Evolutionary conservation across 129 eudicot genomes (phyloP).

Genomic region (Solidago caesia): DNA sequence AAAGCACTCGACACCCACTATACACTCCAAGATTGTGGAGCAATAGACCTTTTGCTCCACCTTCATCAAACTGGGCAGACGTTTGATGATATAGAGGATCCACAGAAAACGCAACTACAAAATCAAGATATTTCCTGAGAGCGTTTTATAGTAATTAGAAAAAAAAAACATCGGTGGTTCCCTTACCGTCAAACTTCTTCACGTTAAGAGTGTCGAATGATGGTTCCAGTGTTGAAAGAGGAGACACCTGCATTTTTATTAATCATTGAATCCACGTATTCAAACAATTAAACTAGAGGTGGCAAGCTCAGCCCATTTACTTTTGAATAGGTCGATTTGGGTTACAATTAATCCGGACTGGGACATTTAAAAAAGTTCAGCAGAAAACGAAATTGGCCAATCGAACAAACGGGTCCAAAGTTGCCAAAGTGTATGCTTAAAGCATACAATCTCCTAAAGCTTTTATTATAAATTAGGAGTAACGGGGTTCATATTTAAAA

Average conservation of each 20-base stretch:
- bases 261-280: constrained; percentile 13
- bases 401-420: background rate
- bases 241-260: constrained; percentile 64
- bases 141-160: constrained; percentile 6
- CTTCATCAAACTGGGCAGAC: constrained; percentile 98
- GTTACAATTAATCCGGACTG: background rate
- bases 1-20: constrained; percentile 75
- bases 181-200: constrained; percentile 88
- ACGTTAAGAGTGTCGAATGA: constrained; percentile 79
- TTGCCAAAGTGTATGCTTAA: background rate
- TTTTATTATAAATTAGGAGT: too few species aligned
- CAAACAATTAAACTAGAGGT: background rate
- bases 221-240: constrained; percentile 78
- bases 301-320: background rate
- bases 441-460: too few species aligned
- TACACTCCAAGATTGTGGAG: constrained; percentile 88
- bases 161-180: background rate
- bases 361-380: background rate
- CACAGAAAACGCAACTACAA: constrained; percentile 74
- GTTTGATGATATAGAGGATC: constrained; percentile 98
- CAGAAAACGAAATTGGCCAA: background rate
- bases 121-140: background rate
- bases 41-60: constrained; percentile 93
- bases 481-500: background rate
- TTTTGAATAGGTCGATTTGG: background rate